Base-by-base conservation (phyloP, 345 rosid genomes). In the Citrus reticulata region DNA sequence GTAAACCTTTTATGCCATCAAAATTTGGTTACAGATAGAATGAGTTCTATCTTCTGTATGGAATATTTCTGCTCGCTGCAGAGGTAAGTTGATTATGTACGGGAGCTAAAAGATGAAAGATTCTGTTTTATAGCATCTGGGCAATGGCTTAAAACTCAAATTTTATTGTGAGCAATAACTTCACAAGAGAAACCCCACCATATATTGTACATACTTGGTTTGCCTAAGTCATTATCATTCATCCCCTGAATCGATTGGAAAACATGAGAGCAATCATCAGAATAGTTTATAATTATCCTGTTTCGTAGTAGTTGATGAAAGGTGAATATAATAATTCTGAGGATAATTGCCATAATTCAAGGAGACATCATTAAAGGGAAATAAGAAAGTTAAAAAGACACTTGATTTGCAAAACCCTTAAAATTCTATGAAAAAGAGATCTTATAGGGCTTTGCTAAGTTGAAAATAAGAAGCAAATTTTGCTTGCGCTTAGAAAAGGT, bases 291-390 rank as follows among this genome's bases (percentile, higher is more conserved):
- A 67, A 68, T 79, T 39, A 79, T 80, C 67, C 63, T 72, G 78
- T 78, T 79, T 74, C 37, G 73, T 77, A 13, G 71, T 77, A 65
- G 83, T 79, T 76, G 83, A 75, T 63, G 59, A 51, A 76, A 55
- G 71, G 60, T 62, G 55, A 9, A 19, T 75, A 46, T 73, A 80
- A 78, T 78, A 81, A 76, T 76, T 78, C 68, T 30, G 34, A 68
- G 59, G 77, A 83, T 81, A 81, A 73, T 49, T 74, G 76, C 80
- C 83, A 80, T 78, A 58, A 83, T 72, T 81, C 81, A 62, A 61
- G 82, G 82, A 25, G 58, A 27, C 67, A 73, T 81, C 66, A 74
- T 77, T 32, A 75, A 72, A 79, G 61, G 34, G 67, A 72, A 70
- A 75, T 14, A 72, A 60, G 10, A 79, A 39, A 27, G 51, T 63